Conservation (phyloP, 1,284 basidiomycete species). For the Microbotryum violaceum region DNA sequence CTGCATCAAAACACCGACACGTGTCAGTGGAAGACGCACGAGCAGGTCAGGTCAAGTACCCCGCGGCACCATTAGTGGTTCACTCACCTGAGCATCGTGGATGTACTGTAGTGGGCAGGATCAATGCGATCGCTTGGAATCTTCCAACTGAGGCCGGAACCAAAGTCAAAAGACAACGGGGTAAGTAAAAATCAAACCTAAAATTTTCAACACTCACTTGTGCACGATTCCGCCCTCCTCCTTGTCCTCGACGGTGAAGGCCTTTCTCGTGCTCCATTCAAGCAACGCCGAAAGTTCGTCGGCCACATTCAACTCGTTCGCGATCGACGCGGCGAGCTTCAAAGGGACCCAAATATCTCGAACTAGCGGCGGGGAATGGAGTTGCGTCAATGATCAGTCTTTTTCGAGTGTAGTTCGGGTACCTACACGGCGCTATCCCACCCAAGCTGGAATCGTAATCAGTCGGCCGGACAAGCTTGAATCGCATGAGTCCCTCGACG, state of each 20-base stretch:
- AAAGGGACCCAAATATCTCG: constrained; percentile 27
- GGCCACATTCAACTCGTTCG: background rate
- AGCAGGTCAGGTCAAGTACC: too few species aligned
- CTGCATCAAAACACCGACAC: background rate
- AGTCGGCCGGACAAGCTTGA: constrained; percentile 3
- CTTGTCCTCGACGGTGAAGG: constrained; percentile 27
- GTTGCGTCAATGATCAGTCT: too few species aligned
- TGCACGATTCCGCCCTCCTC: constrained; percentile 26
- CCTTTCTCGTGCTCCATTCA: constrained; percentile 23
- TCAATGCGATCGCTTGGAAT: constrained; percentile 10
- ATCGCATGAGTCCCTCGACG: constrained; percentile 19
- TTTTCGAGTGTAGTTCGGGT: background rate
- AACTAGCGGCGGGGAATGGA: constrained; percentile 6
- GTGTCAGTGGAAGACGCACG: background rate
- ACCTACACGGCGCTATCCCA: constrained; percentile 24
- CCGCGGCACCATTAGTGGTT: too few species aligned
- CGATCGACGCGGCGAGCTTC: constrained; percentile 1
- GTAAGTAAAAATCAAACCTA: background rate
- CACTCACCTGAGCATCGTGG: constrained; percentile 24
- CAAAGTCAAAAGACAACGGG: too few species aligned
- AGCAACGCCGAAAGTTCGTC: constrained; percentile 21
- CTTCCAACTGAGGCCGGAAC: constrained; percentile 15
- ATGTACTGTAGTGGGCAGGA: constrained; percentile 17
- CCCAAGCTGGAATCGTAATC: constrained; percentile 12
- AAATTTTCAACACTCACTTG: constrained; percentile 12